Evolutionary conservation across 257 asterid genomes (phyloP).

Genomic region (Penstemon davidsonii): DNA sequence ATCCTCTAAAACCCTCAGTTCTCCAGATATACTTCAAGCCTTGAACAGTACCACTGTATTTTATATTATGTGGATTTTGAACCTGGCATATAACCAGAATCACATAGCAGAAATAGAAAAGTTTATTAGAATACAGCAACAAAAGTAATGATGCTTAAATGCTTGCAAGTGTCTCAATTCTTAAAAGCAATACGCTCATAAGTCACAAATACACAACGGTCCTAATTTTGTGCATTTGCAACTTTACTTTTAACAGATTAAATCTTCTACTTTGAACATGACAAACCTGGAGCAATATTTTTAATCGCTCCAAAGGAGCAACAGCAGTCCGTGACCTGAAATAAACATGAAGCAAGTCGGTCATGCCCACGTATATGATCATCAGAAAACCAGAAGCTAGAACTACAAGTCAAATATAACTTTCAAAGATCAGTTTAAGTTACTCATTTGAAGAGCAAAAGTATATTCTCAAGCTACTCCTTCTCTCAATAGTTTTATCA

Average conservation of each 20-base stretch:
- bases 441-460: constrained; percentile 15
- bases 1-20: constrained; percentile 77
- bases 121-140: constrained; percentile 15
- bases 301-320: constrained; percentile 96
- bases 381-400: constrained; percentile 19
- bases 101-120: constrained; percentile 15
- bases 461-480: not conserved
- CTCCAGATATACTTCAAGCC: constrained; percentile 84
- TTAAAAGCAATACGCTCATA: not conserved
- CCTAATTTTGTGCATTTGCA: not conserved
- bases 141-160: not conserved
- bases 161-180: not conserved
- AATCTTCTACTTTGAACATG: constrained; percentile 2
- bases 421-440: constrained; percentile 10
- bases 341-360: constrained; percentile 24
- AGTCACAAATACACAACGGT: not conserved
- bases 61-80: constrained; percentile 85
- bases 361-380: not conserved
- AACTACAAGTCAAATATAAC: constrained; percentile 8
- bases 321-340: constrained; percentile 97
- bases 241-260: not conserved
- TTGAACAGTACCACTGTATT: constrained; percentile 79
- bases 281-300: constrained; percentile 88
- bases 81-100: constrained; percentile 50
- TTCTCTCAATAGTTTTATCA: not conserved